Evolutionary conservation across 805 yeast species (phyloP), one percentile per base, ranked within the genome.

Genomic region (Metahyphopichia silvanorum): DNA sequence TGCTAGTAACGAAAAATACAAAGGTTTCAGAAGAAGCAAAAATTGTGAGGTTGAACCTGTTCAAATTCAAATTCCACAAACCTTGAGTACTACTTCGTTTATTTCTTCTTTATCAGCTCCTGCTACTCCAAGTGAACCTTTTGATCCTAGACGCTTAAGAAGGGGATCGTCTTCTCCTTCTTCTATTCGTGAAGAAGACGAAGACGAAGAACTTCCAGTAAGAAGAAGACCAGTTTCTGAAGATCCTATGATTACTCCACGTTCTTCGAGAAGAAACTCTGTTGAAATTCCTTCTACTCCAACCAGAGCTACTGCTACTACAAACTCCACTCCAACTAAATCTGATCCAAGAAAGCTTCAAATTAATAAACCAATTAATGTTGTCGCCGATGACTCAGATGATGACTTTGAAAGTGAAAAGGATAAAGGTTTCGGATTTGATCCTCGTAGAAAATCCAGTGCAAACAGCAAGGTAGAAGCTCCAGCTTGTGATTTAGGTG

Each of bases 11-110:
- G 62, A 53, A 27, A 65, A 60, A 35, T 66, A 66, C 45, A 57
- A 44, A 37, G 71, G 71, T 1, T 66, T 66, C 46, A 63, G 71
- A 54, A 55, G 71, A 50, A 58, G 56, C 38, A 49, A 44, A 11
- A 40, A 46, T 19, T 37, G 41, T 18, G 25, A 36, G 11, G 18
- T 35, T 27, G 51, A 45, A 20, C 58, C 58, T 17, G 45, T 55
- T 27, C 40, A 51, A 10, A 45, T 55, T 25, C 35, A 42, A 18
- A 39, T 54, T 25, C 59, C 60, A 6, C 29, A 29, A 25, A 13
- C 39, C 11, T 29, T 29, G 13, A 20, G 25, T 5, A 20, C 32
- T 19, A n/a, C 22, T 17, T 17, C 30, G 4, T 27, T 27, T 15
- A 28, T 43, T n/a, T 38, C 46, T n/a, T 43, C 44, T 18, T 24